Percentiles rank a stretch among this genome's conserved stretches.
phyloP scores from a whole-genome alignment of 768 basidiomycete genomes.

The Lentinula raphanica region DNA sequence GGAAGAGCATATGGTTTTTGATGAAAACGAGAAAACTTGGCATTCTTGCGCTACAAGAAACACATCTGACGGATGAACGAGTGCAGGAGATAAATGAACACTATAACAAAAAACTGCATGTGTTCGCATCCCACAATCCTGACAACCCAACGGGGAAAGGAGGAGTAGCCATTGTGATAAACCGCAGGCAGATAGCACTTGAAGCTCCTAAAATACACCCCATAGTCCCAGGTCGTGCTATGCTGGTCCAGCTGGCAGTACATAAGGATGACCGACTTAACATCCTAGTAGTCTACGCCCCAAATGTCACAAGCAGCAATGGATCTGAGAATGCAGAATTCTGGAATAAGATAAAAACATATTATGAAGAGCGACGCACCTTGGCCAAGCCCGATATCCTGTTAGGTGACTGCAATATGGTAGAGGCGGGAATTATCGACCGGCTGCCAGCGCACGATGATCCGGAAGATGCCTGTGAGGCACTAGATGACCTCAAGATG shows the following conservation, averaged over 20 bases:
- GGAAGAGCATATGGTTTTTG: constrained; percentile 13
- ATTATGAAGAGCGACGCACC: constrained; percentile 8
- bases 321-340: constrained; percentile 21
- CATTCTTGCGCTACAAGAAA: constrained; percentile 25
- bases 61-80: constrained; percentile 21
- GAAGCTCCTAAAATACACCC: constrained; percentile 2
- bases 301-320: constrained; percentile 16
- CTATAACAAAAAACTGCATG: constrained; percentile 11
- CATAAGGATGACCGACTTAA: constrained; percentile 13
- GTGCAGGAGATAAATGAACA: constrained; percentile 2
- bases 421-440: not conserved
- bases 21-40: constrained; percentile 20
- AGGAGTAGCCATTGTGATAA: constrained; percentile 31
- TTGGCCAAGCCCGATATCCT: not conserved
- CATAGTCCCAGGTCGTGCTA: constrained; percentile 24
- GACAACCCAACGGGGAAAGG: constrained; percentile 13
- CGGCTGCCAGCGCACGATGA: constrained; percentile 9
- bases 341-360: constrained; percentile 19
- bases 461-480: constrained; percentile 28
- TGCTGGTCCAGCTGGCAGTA: constrained; percentile 14
- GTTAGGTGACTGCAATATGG: not conserved
- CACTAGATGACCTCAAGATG: constrained; percentile 22
- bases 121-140: constrained; percentile 15
- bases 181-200: constrained; percentile 20
- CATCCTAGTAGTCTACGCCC: constrained; percentile 31